Evolutionary conservation across 139 green algal genomes (phyloP).

Genomic region (Volvox africanus): DNA sequence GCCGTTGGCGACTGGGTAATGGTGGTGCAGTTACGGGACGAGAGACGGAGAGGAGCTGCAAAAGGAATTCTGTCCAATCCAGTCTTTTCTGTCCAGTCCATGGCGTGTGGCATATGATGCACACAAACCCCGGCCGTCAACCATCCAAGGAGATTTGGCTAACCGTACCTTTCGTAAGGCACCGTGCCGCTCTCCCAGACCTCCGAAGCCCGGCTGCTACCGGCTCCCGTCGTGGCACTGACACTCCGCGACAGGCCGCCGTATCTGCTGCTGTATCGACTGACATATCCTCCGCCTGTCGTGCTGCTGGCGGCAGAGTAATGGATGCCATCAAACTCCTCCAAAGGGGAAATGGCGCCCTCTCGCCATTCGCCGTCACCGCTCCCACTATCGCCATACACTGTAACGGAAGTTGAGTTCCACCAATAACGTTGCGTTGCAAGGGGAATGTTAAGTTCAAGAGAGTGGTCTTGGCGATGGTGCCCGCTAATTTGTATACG

Average conservation of each 20-base stretch:
- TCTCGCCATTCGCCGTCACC: not conserved
- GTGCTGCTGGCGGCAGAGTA: not conserved
- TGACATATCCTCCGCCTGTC: not conserved
- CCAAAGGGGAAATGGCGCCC: slow-evolving; percentile 22
- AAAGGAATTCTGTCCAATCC: too few species aligned
- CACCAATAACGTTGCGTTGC: not conserved
- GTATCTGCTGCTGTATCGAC: not conserved
- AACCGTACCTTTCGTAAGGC: slow-evolving; percentile 1
- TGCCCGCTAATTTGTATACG: too few species aligned
- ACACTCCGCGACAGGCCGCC: not conserved
- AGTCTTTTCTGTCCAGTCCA: too few species aligned
- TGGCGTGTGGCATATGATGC: not conserved
- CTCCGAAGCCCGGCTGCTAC: slow-evolving; percentile 7
- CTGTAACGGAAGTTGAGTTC: not conserved
- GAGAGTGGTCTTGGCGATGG: not conserved
- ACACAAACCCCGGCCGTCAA: not conserved
- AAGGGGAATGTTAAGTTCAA: not conserved
- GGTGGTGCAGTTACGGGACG: not conserved
- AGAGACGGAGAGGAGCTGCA: too few species aligned
- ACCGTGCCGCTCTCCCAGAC: not conserved
- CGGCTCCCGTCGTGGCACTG: not conserved
- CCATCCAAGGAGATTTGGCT: not conserved
- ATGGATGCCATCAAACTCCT: not conserved
- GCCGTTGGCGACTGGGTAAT: not conserved
- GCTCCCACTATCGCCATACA: not conserved